Evolutionary conservation across 441 rosid species (phyloP), one percentile per base, ranked within the genome.

Genomic region (Manihot esculenta): DNA sequence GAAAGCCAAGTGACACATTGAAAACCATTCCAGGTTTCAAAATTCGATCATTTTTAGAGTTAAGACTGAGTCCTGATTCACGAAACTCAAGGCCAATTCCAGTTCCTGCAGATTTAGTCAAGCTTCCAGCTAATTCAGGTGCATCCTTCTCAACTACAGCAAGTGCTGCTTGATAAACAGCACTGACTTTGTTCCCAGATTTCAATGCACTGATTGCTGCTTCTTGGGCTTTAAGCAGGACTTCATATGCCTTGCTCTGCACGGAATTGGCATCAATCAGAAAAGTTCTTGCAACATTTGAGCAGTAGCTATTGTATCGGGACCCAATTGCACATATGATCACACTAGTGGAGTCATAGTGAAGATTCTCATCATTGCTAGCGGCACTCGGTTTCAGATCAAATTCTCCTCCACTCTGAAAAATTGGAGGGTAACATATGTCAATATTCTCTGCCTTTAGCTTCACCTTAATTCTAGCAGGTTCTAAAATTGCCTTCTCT

Each of bases 41-140:
- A 10, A 84, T 58, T 56, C 88, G 81, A 30, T 91, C 96, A 78
- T 93, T 93, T 84, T 87, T 93, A 59, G 89, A 85, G 80, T 91
- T 89, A 44, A 93, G 82, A 75, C 72, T 86, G 41, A 93, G 78
- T 12, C 94, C 97, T 0, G 96, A 85, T 77, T 93, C 97, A 5
- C 97, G 88, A 78, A 93, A 91, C 76, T 91, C 98, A 62, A 93
- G 90, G 53, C 98, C 98, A 9, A 93, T 87, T 53, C 98, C 96
- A 20, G 96, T 93, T 72, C 98, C 98, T 5, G 94, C 96, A 81
- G 94, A 79, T 82, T 82, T 93, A 20, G 98, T 93, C 63, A 93
- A 62, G 63, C 88, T 82, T 49, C 88, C 77, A 54, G 68, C 77
- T 41, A 93, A 78, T 66, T 93, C 93, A 61, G 97, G 93, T 35